Evolutionary conservation across 768 basidiomycete species (phyloP).

Genomic region (Myochromella boudieri): DNA sequence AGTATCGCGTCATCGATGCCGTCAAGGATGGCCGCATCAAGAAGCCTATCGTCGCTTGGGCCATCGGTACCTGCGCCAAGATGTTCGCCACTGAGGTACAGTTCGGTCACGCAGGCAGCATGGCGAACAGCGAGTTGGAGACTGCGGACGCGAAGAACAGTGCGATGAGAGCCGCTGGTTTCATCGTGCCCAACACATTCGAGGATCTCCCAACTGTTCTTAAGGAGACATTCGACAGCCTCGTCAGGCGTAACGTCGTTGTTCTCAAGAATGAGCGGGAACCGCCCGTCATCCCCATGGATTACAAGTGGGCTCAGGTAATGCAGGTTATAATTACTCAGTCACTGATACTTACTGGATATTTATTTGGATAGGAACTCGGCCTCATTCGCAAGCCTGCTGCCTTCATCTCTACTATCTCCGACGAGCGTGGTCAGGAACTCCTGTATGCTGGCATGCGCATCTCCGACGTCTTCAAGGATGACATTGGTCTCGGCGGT

Average conservation of each 20-base stretch:
- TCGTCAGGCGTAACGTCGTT: slow-evolving; percentile 71
- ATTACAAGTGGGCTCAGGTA: slow-evolving; percentile 98
- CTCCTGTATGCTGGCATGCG: slow-evolving; percentile 98
- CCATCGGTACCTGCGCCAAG: slow-evolving; percentile 99
- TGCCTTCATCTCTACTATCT: slow-evolving; percentile 98
- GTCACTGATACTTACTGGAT: neutral
- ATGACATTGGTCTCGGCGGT: slow-evolving; percentile 94
- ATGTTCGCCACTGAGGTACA: slow-evolving; percentile 99
- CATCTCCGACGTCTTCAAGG: slow-evolving; percentile 98
- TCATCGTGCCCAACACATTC: slow-evolving; percentile 97
- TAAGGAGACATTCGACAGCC: slow-evolving; percentile 79
- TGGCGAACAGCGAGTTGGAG: slow-evolving; percentile 97
- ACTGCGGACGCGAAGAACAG: slow-evolving; percentile 98
- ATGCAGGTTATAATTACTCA: slow-evolving; percentile 3
- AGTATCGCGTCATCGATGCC: slow-evolving; percentile 98
- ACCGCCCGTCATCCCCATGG: slow-evolving; percentile 98
- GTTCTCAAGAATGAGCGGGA: slow-evolving; percentile 75
- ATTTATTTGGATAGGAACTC: slow-evolving; percentile 53
- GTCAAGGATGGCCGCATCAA: slow-evolving; percentile 92
- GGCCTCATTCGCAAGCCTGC: slow-evolving; percentile 98
- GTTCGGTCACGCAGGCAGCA: slow-evolving; percentile 97
- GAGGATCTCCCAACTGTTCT: slow-evolving; percentile 90
- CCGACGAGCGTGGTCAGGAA: slow-evolving; percentile 98
- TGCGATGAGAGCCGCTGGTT: slow-evolving; percentile 92
- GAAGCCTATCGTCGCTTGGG: slow-evolving; percentile 99